A percentile compares a stretch with the other conserved stretches of the same genome.
Conservation (phyloP, 805 yeast genomes). For the Monosporozyma yasuniensis region DNA sequence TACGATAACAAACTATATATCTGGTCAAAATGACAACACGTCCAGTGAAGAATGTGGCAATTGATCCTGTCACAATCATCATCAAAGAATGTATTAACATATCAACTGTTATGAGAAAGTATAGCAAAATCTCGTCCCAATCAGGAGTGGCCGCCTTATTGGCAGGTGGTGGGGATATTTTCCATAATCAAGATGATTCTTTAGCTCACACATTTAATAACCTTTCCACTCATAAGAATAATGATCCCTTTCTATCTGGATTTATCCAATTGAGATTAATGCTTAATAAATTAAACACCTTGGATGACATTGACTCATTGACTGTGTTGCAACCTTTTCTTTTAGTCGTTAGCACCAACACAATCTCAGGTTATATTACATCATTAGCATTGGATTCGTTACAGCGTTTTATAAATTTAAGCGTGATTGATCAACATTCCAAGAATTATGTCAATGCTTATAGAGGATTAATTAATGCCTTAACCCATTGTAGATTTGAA, state of each 20-base stretch:
- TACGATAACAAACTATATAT: neutral
- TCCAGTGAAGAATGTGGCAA: slow-evolving; percentile 26
- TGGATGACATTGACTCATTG: slow-evolving; percentile 55
- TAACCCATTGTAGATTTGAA: slow-evolving; percentile 92
- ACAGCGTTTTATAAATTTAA: slow-evolving; percentile 61
- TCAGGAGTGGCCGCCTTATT: slow-evolving; percentile 80
- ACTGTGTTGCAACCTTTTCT: slow-evolving; percentile 82
- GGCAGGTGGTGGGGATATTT: slow-evolving; percentile 51
- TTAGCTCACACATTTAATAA: slow-evolving; percentile 31
- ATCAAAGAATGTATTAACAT: slow-evolving; percentile 82
- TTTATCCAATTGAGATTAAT: slow-evolving; percentile 72
- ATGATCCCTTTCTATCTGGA: slow-evolving; percentile 62
- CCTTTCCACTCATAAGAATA: slow-evolving; percentile 22
- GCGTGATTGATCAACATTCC: slow-evolving; percentile 49
- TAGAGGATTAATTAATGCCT: slow-evolving; percentile 42
- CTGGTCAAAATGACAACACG: neutral
- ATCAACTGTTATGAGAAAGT: slow-evolving; percentile 82
- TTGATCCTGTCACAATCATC: slow-evolving; percentile 74
- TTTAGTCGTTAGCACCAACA: slow-evolving; percentile 69
- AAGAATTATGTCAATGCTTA: slow-evolving; percentile 51
- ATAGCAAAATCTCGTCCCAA: slow-evolving; percentile 54
- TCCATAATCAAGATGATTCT: slow-evolving; percentile 37
- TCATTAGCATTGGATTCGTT: slow-evolving; percentile 69
- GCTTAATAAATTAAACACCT: slow-evolving; percentile 43
- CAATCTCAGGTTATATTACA: slow-evolving; percentile 81